Conservation (phyloP, 179 eudicot genomes). For the Sideroxylon spinosum region DNA sequence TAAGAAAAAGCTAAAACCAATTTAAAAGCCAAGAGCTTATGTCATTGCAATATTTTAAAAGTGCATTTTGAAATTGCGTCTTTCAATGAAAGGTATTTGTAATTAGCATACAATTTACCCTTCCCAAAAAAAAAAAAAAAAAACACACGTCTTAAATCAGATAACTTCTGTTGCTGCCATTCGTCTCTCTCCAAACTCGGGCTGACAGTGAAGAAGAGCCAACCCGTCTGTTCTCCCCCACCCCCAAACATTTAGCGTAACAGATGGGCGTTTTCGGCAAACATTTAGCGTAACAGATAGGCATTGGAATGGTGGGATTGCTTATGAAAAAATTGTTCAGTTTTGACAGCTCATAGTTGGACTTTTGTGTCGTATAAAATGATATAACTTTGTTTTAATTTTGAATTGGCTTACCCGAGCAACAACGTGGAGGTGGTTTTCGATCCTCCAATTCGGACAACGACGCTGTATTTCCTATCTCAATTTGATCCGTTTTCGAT, state of each 20-base stretch:
- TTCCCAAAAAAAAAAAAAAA: too few species aligned
- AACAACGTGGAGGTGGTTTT: too few species aligned
- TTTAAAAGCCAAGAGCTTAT: too few species aligned
- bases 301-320: not conserved
- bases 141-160: not conserved
- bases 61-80: too few species aligned
- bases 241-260: not conserved
- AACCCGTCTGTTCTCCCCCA: not conserved
- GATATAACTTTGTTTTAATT: not conserved
- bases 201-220: not conserved
- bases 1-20: too few species aligned
- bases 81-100: too few species aligned
- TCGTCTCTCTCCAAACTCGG: not conserved
- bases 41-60: too few species aligned
- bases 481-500: not conserved
- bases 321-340: not conserved
- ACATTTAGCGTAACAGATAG: not conserved
- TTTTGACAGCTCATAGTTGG: not conserved
- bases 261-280: not conserved
- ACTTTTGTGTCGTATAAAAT: too few species aligned
- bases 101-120: too few species aligned
- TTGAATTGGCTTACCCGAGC: too few species aligned
- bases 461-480: not conserved
- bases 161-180: constrained; percentile 14
- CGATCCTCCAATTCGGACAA: not conserved